Base-by-base conservation (phyloP, 176 grass and related monocot genomes). In the Oryza officinalis region DNA sequence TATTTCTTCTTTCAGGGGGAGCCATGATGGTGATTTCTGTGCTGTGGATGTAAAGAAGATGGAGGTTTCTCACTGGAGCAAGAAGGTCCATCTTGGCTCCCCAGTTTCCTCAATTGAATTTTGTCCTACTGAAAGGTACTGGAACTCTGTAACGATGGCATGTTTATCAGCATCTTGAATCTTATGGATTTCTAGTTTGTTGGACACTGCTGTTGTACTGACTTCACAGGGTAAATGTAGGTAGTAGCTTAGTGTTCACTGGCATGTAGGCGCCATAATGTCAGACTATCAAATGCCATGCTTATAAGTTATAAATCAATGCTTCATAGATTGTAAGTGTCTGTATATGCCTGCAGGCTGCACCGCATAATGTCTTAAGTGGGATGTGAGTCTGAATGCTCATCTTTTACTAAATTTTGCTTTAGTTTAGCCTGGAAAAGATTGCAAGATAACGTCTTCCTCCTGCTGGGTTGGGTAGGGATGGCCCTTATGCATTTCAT, bases 71-170 rank as follows among this genome's bases (percentile, higher is more conserved):
- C 96, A 99, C 52, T 99, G 85, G 96, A 96, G 91, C 69, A 96
- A 90, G 86, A 96, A 96, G 80, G 52, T 89, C 52, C 91, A 99
- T 92, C 81, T 96, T 72, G 96, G 93, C 71, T 88, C 87, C 35
- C 80, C 78, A 0, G 33, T 99, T 81, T 83, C 75, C n/a, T 83
- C 80, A 23, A 89, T 99, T 31, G 91, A 92, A 59, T 99, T 99
- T 86, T 92, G 89, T 76, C 93, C 93, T 87, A 96, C 86, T 81
- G 91, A 96, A 92, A 94, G 96, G 96, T 99, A 88, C 14, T 69
- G 9, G 22, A 76, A 38, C 15, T 13, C 8, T 78, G 32, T 27
- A 49, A 85, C 25, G 60, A 79, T 80, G 11, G 27, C 45, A 30
- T 61, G 33, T 63, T 49, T 63, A 31, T 37, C 74, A 85, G 52